phyloP scores from a whole-genome alignment of 2,329 filamentous ascomycete species.

The Emergomyces pasteurianus region DNA sequence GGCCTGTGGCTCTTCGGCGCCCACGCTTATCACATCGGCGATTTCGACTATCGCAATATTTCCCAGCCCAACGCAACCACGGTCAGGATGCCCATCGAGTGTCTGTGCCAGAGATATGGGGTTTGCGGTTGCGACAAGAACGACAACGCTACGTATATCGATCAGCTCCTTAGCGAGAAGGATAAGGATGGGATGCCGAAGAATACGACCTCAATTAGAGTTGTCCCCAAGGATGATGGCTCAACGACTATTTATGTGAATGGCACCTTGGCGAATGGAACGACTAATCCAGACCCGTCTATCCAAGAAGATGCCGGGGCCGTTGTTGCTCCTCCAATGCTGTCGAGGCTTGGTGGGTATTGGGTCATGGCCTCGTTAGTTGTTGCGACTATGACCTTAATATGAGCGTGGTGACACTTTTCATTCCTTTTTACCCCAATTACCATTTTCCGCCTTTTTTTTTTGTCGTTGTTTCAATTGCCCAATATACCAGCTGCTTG shows the following conservation, averaged over 20 bases:
- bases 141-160: slow-evolving; percentile 32
- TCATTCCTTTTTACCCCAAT: neutral
- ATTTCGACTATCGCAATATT: slow-evolving; percentile 37
- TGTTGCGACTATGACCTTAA: slow-evolving; percentile 22
- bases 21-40: slow-evolving; percentile 43
- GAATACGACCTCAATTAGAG: slow-evolving; percentile 27
- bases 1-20: slow-evolving; percentile 44
- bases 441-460: neutral
- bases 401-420: slow-evolving; percentile 15
- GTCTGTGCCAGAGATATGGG: slow-evolving; percentile 42
- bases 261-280: slow-evolving; percentile 35
- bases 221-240: slow-evolving; percentile 29
- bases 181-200: slow-evolving; percentile 18
- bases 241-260: slow-evolving; percentile 37
- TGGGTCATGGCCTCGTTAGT: slow-evolving; percentile 32
- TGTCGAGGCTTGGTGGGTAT: slow-evolving; percentile 28
- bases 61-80: slow-evolving; percentile 34
- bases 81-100: slow-evolving; percentile 40
- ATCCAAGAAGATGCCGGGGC: slow-evolving; percentile 10
- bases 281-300: slow-evolving; percentile 25
- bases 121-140: slow-evolving; percentile 48
- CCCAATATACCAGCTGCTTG: neutral
- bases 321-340: slow-evolving; percentile 10
- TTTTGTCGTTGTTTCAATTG: neutral
- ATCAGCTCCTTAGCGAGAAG: slow-evolving; percentile 32